Evolutionary conservation across 495 filamentous ascomycete species (phyloP).

Genomic region (Mytilinidion resinicola): DNA sequence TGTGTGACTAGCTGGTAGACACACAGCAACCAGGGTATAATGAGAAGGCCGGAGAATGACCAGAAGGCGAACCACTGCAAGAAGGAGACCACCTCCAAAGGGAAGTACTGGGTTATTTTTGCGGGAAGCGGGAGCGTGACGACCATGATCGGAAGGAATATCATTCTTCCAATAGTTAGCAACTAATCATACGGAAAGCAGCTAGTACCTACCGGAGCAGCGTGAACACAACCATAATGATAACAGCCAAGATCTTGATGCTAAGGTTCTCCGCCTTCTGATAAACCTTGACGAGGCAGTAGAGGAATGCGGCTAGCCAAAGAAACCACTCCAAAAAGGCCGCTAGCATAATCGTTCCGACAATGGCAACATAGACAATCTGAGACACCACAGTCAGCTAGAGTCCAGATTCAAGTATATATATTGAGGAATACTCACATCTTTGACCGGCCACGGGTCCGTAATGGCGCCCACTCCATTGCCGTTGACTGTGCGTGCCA

Average conservation of each 20-base stretch:
- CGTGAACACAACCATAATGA: slow-evolving; percentile 69
- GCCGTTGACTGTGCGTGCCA: slow-evolving; percentile 9
- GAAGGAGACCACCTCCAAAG: slow-evolving; percentile 54
- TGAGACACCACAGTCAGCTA: slow-evolving; percentile 30
- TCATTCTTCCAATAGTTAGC: slow-evolving; percentile 47
- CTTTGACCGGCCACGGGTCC: slow-evolving; percentile 31
- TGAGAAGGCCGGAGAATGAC: slow-evolving; percentile 80
- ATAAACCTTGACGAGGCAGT: slow-evolving; percentile 84
- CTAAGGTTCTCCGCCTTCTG: slow-evolving; percentile 85
- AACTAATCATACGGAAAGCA: neutral
- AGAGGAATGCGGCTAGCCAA: slow-evolving; percentile 86
- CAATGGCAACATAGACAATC: slow-evolving; percentile 77
- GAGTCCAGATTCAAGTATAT: no score
- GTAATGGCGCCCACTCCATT: slow-evolving; percentile 20
- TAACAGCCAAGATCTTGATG: slow-evolving; percentile 64
- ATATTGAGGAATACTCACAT: slow-evolving; percentile 43
- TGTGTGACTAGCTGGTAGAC: slow-evolving; percentile 84
- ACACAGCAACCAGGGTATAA: slow-evolving; percentile 88
- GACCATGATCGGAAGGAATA: slow-evolving; percentile 91
- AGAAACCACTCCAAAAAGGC: slow-evolving; percentile 92
- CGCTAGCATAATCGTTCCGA: slow-evolving; percentile 74
- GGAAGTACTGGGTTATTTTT: slow-evolving; percentile 64
- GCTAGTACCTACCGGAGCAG: slow-evolving; percentile 57
- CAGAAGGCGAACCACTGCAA: slow-evolving; percentile 97
- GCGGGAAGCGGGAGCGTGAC: slow-evolving; percentile 84